Conservation (phyloP, 1,139 yeast species). For the Zygosaccharomyces sapae region DNA sequence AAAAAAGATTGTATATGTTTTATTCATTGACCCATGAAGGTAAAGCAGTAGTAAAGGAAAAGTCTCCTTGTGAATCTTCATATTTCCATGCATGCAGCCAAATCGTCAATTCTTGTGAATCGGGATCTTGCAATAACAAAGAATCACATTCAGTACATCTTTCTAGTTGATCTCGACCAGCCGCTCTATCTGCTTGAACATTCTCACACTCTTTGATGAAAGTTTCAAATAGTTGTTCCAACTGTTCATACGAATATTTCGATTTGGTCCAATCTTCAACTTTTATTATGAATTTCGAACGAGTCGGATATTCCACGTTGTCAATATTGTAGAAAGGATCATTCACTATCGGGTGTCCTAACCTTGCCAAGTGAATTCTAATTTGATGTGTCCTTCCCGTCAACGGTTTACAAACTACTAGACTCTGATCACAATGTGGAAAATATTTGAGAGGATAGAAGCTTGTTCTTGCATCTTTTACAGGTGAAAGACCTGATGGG, state of each 20-base stretch:
- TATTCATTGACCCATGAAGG: conserved; percentile 68
- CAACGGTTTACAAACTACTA: conserved; percentile 61
- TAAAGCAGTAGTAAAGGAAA: conserved; percentile 57
- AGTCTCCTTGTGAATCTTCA: conserved; percentile 44
- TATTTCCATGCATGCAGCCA: conserved; percentile 60
- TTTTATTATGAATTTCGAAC: conserved; percentile 41
- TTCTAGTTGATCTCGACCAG: conserved; percentile 35
- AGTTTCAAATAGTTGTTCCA: conserved; percentile 28
- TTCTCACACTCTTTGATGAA: conserved; percentile 25
- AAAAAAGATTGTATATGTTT: neutral
- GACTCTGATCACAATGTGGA: conserved; percentile 42
- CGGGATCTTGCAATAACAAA: conserved; percentile 41
- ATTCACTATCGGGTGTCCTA: conserved; percentile 66
- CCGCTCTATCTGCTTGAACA: conserved; percentile 14
- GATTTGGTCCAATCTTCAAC: conserved; percentile 65
- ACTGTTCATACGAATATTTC: conserved; percentile 46
- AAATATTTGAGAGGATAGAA: conserved; percentile 39
- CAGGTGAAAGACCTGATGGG: conserved; percentile 28
- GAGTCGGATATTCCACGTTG: conserved; percentile 24
- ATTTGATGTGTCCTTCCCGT: conserved; percentile 81
- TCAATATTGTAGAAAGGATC: conserved; percentile 54
- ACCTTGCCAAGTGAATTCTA: conserved; percentile 61
- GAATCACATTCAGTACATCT: conserved; percentile 48
- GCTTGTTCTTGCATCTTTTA: conserved; percentile 42
- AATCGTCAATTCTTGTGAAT: conserved; percentile 41